Evolutionary conservation across 371 early-diverging fungal genomes (phyloP), one percentile per base, ranked within the genome.

Genomic region (Zopfochytrium polystomum): DNA sequence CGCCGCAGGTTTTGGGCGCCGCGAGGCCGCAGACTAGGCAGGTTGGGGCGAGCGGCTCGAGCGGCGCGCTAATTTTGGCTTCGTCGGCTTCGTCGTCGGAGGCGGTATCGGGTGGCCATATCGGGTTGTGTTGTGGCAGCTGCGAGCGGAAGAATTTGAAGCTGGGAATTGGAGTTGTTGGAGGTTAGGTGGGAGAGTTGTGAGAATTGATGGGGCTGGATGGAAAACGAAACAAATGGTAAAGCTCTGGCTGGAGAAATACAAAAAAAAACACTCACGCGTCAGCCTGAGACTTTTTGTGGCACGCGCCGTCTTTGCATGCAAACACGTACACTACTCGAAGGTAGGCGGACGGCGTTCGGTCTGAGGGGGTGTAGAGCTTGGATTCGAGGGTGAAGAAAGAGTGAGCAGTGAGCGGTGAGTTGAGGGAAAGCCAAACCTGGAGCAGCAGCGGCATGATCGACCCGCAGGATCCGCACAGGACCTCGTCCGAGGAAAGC

Each of bases 361-460:
- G 75, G 66, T 95, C 93, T 62, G 96, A 95, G 18, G 96, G 95
- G 1, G 96, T 91, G 65, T 92, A 97, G 1, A 96, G 63, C 91
- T 91, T 3, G 29, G 15, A 22, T 4, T 22, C 9, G 4, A 42
- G 7, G 38, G 11, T 13, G 35, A 13, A 15, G 38, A 33, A 33
- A 9, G 49, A 23, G 22, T 2, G 3, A 22, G 5, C 20, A 25
- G 9, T 43, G 20, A 51, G 23, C 18, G 9, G n/a, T 15, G 20
- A 13, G 18, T 52, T 20, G 11, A 57, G 29, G 3, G 20, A 50
- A 26, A 20, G 25, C 6, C 70, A 62, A 76, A 91, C 91, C 84
- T 96, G 96, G 52, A 93, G 51, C 57, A 96, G 80, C 56, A 93
- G 75, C 6, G 73, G 67, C 92, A 95, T 87, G 9, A 88, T 86